phyloP scores from a whole-genome alignment of 1,139 yeast species.

The Trichomonascaceae sp. region DNA sequence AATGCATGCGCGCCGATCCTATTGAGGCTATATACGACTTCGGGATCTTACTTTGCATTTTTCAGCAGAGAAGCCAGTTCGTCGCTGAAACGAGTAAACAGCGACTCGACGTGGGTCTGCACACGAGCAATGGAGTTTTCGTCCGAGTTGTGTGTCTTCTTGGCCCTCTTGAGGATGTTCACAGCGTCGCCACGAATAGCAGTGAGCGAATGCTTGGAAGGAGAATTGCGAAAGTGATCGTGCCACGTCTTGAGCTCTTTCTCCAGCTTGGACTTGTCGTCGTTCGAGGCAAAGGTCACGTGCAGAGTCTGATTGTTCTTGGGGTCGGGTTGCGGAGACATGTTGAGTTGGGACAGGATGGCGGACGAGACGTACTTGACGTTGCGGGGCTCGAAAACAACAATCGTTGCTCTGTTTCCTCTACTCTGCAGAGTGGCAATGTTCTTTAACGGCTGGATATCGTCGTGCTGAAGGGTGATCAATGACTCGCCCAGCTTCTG shows the following conservation, averaged over 20 bases:
- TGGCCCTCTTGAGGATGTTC: constrained; percentile 47
- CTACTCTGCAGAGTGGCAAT: constrained; percentile 68
- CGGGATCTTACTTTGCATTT: background rate
- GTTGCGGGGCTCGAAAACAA: constrained; percentile 72
- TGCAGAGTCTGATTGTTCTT: constrained; percentile 59
- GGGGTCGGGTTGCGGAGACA: constrained; percentile 70
- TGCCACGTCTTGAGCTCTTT: constrained; percentile 36
- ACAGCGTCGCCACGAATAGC: constrained; percentile 49
- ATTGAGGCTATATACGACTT: too few species aligned
- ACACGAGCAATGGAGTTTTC: constrained; percentile 12
- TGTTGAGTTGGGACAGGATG: constrained; percentile 55
- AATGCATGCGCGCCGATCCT: too few species aligned
- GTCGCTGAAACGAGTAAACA: constrained; percentile 49
- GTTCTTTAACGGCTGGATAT: constrained; percentile 38
- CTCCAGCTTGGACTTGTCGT: constrained; percentile 49
- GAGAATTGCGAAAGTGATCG: constrained; percentile 51
- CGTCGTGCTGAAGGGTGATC: constrained; percentile 39
- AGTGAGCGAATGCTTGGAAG: constrained; percentile 40
- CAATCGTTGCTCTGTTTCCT: constrained; percentile 51
- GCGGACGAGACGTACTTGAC: constrained; percentile 57
- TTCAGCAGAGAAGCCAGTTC: constrained; percentile 34
- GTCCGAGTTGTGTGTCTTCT: constrained; percentile 27
- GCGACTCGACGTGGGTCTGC: constrained; percentile 47
- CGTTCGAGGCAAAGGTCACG: constrained; percentile 69
- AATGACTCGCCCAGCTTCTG: constrained; percentile 48